A percentile compares a stretch with the other conserved stretches of the same genome.
These are phyloP conservation scores for Aspergillus sergii DNA, from an alignment of 2,329 filamentous ascomycete genomes.

Conservation along the genomic window DNA sequence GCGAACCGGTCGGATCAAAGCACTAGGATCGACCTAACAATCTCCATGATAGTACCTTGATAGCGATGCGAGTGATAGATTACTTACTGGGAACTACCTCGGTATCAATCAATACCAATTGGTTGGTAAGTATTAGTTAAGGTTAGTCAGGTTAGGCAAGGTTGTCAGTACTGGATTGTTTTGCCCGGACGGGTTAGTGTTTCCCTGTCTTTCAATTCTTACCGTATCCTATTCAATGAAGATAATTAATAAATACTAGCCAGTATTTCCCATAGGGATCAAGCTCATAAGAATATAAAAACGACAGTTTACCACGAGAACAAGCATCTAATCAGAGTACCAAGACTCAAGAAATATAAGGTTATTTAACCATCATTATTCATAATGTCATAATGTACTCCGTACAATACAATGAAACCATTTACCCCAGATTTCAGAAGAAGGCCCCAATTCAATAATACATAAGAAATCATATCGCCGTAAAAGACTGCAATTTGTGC, in stretches of 20 bases:
- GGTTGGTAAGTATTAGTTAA: background rate
- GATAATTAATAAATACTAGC: background rate
- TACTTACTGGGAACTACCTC: background rate
- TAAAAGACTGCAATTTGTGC: background rate
- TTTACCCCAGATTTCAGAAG: background rate
- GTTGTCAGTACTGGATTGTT: slow-evolving; percentile 17
- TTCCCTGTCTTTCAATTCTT: slow-evolving; percentile 13
- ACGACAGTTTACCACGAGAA: background rate
- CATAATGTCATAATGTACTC: background rate
- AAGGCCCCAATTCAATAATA: background rate
- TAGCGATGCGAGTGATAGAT: background rate
- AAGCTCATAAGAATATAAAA: background rate
- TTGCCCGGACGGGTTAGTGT: slow-evolving; percentile 24
- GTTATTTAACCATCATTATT: background rate
- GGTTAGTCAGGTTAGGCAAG: background rate
- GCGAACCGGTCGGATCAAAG: background rate
- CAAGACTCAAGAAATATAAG: background rate
- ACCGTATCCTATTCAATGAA: background rate
- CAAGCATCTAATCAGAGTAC: background rate
- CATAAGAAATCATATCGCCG: background rate
- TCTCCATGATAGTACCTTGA: background rate
- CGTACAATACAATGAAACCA: background rate
- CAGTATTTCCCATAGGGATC: background rate
- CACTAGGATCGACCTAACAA: background rate
- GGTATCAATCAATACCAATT: background rate